Percentiles rank a stretch among this genome's conserved stretches.
Conservation (phyloP, 352 stramenopile genomes). For the Pythium vanterpoolii region DNA sequence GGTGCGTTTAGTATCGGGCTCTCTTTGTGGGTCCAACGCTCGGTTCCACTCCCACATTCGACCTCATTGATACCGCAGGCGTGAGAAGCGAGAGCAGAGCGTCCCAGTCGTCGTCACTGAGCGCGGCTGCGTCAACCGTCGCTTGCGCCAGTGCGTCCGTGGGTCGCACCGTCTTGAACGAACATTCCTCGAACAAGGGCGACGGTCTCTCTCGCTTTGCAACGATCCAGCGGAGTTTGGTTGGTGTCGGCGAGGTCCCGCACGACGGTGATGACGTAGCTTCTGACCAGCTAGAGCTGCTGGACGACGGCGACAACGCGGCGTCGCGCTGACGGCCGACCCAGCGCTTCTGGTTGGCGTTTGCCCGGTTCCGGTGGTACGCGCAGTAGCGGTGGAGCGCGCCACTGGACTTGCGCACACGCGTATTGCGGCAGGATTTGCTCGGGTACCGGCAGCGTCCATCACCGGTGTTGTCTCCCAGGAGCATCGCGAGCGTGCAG, state of each 20-base stretch:
- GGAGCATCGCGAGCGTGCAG: background rate
- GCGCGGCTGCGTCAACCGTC: background rate
- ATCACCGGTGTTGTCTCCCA: background rate
- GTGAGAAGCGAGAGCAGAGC: background rate
- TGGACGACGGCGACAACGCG: background rate
- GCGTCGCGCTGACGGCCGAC: slow-evolving; percentile 19
- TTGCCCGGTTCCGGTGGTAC: slow-evolving; percentile 25
- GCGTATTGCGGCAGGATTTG: slow-evolving; percentile 21
- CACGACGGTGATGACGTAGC: background rate
- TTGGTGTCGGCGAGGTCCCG: background rate
- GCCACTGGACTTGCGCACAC: slow-evolving; percentile 28
- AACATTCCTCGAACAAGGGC: too few species aligned
- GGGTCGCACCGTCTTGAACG: background rate
- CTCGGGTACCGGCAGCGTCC: slow-evolving; percentile 17
- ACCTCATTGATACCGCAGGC: background rate
- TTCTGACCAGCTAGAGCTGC: background rate
- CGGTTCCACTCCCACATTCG: background rate
- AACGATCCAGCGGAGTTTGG: slow-evolving; percentile 12
- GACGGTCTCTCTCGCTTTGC: background rate
- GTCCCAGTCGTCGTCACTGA: slow-evolving; percentile 6
- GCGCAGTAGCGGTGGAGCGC: slow-evolving; percentile 26
- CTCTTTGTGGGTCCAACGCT: background rate
- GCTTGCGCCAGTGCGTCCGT: background rate
- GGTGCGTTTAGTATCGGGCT: too few species aligned
- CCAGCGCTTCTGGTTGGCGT: slow-evolving; percentile 31